Percentiles rank a stretch among this genome's conserved stretches.
Conservation (phyloP, 1,139 yeast species). For the Torulaspora pretoriensis region DNA sequence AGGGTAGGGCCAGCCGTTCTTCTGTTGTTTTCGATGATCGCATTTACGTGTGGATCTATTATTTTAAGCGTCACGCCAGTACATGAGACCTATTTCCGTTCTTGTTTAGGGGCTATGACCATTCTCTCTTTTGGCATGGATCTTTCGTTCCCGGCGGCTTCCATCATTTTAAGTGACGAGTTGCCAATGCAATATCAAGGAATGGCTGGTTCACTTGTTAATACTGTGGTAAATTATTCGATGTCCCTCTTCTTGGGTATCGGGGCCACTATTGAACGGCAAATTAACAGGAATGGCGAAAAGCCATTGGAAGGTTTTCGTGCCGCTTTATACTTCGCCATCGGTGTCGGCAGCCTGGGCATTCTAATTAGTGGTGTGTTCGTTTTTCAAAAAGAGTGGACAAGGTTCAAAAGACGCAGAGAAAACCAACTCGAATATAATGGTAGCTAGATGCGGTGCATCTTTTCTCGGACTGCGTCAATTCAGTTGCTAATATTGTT, state of each 20-base stretch:
- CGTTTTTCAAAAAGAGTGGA: constrained; percentile 15
- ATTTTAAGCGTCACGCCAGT: constrained; percentile 50
- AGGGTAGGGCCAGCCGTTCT: constrained; percentile 45
- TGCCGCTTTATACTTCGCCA: constrained; percentile 42
- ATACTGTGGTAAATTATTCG: constrained; percentile 53
- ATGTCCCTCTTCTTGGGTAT: constrained; percentile 52
- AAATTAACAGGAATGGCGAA: constrained; percentile 33
- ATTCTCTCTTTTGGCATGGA: constrained; percentile 57
- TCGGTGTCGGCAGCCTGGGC: constrained; percentile 33
- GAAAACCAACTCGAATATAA: not conserved
- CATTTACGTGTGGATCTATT: constrained; percentile 47
- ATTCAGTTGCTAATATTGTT: not conserved
- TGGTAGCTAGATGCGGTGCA: not conserved
- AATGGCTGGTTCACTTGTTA: constrained; percentile 55
- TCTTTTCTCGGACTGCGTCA: not conserved
- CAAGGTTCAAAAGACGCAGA: constrained; percentile 8
- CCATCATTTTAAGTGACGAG: constrained; percentile 48
- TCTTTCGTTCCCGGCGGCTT: constrained; percentile 54
- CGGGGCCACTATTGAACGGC: constrained; percentile 46
- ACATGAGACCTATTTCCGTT: constrained; percentile 45
- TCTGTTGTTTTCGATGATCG: constrained; percentile 42
- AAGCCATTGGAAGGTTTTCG: constrained; percentile 41
- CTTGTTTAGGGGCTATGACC: constrained; percentile 47
- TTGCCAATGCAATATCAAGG: constrained; percentile 53
- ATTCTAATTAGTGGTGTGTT: constrained; percentile 16